Conservation (phyloP, 306 rosid genomes). For the Sesbania bispinosa region DNA sequence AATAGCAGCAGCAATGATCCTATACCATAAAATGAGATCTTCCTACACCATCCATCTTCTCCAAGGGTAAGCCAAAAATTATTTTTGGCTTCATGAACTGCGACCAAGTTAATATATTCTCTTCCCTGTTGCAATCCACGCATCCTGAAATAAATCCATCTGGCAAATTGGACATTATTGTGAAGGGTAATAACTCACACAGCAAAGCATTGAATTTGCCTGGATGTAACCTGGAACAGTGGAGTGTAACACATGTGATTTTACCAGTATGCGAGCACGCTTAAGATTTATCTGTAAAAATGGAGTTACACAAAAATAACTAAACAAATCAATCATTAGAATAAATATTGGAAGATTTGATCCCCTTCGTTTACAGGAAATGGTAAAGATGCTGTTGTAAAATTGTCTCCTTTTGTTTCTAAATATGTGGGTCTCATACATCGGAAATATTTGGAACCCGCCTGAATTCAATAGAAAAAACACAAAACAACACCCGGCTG, state of each 20-base stretch:
- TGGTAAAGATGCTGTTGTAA: neutral
- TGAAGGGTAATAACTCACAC: conserved; percentile 21
- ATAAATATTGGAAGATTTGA: neutral
- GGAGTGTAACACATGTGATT: conserved; percentile 70
- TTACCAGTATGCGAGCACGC: conserved; percentile 78
- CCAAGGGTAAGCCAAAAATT: conserved; percentile 67
- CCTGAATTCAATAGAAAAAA: neutral
- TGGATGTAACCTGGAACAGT: conserved; percentile 64
- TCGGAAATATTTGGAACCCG: neutral
- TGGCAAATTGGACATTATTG: conserved; percentile 24
- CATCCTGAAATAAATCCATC: conserved; percentile 62
- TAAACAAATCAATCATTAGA: conserved; percentile 6
- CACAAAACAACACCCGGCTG: neutral
- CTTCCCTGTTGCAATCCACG: conserved; percentile 76
- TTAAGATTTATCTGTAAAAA: conserved; percentile 76
- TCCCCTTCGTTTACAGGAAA: neutral
- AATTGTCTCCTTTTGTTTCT: neutral
- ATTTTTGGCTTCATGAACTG: conserved; percentile 73
- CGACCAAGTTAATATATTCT: conserved; percentile 67
- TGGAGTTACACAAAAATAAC: neutral
- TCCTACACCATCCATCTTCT: conserved; percentile 56
- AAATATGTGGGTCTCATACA: neutral
- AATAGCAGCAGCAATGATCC: neutral
- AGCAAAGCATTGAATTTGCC: conserved; percentile 14
- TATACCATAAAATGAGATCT: conserved; percentile 62